Evolutionary conservation across 1,284 basidiomycete species (phyloP), one percentile per base, ranked within the genome.

Genomic region (Mycena sp.): DNA sequence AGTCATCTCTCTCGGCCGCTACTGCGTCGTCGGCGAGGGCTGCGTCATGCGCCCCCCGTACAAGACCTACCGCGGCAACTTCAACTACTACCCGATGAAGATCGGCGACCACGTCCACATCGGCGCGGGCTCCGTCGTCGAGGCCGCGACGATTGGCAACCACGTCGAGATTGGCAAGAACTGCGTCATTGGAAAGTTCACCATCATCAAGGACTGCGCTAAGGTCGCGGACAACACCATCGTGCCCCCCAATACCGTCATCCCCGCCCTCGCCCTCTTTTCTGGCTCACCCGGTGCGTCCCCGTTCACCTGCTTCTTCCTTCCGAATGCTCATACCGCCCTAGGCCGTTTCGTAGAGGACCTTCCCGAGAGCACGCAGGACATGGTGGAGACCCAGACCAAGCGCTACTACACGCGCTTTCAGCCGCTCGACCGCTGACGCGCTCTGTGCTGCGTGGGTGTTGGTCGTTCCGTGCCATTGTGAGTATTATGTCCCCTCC

Each of bases 51-150:
- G 92, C 66, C 92, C 92, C 17, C 92, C 93, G 4, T 94, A 94
- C 77, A 95, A 95, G 78, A 95, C 93, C 0, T 95, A 94, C 73
- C 87, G 93, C 60, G 93, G 93, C 53, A 88, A 90, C 62, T 98
- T 98, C 85, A 98, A 98, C 70, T 99, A 98, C 78, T 98, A 99
- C 73, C 97, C 98, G 2, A 94, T 98, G 89, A 96, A 97, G 75
- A 89, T 99, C 28, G 94, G 95, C 2, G 96, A 99, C 77, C 91
- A 94, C 74, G 97, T 99, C 26, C 91, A 95, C 64, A 94, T 99
- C 51, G 98, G 97, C 5, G 86, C 91, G 17, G 87, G 89, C 64
- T 89, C 88, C 29, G 88, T 99, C 55, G 86, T 99, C 16, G 96
- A 99, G 79, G 97, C 98, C 1, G 96, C 96, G 0, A 92, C 90